Base-by-base conservation (phyloP, 306 rosid species). In the Ceratonia siliqua region DNA sequence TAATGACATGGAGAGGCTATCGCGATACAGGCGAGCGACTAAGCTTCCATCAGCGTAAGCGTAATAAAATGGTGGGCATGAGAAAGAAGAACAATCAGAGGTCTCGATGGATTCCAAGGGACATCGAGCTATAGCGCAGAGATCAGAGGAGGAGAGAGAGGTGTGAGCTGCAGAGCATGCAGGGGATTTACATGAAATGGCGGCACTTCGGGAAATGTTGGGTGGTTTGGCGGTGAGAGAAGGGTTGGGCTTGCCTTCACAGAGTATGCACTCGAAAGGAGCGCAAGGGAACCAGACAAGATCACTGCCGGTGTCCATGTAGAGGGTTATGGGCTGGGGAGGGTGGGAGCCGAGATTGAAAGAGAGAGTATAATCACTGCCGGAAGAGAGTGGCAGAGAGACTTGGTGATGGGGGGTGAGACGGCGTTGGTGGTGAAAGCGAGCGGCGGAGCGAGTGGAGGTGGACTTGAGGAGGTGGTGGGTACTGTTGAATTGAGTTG, bases 241-340 rank as follows among this genome's bases (percentile, higher is more conserved):
- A 28, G 89, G 83, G 55, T 75, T 81, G 72, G 84, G 79, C 21
- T 94, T 85, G 5, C 96, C 96, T 81, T 94, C 98, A 35, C 98
- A 94, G 76, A 94, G 96, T 1, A 94, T 91, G 77, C 98, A 94
- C 22, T 91, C 90, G 70, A 94, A 94, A 0, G 97, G 96, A 9
- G 92, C 39, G 49, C 98, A 94, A 5, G 98, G 98, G 82, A 91
- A 87, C 98, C 98, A 94, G 6, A 94, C 97, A 0, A 94, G 87
- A 85, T 94, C 98, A 57, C 96, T 90, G 15, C 98, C 97, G 0
- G 98, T 94, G 84, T 94, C 98, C 98, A 94, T 91, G 75, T 94
- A 94, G 28, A 94, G 93, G 14, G 94, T 88, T 27, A 91, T 80
- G 59, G 72, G 81, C 42, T 91, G 96, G 1, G 91, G 72, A 74